Percentiles rank a stretch among this genome's conserved stretches.
phyloP scores from a whole-genome alignment of 306 rosid species.

The Glycyrrhiza uralensis region DNA sequence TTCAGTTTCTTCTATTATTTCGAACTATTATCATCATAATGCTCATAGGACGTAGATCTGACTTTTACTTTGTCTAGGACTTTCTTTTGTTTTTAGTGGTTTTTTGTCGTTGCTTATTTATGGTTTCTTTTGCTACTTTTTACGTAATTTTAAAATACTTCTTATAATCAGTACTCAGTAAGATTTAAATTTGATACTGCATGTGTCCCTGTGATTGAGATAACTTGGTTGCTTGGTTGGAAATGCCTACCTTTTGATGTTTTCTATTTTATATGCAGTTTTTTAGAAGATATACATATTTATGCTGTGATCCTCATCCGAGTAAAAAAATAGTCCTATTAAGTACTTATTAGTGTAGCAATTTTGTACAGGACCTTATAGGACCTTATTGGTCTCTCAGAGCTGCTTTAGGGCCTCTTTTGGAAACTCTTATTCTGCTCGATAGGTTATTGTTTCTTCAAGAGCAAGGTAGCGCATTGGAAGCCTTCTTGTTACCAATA shows the following conservation, averaged over 20 bases:
- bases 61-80: background rate
- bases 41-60: background rate
- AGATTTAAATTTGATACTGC: constrained; percentile 20
- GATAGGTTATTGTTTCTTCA: constrained; percentile 88
- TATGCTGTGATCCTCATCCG: constrained; percentile 1
- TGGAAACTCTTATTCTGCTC: constrained; percentile 84
- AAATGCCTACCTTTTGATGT: constrained; percentile 8
- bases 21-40: background rate
- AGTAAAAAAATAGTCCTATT: background rate
- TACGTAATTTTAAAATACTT: background rate
- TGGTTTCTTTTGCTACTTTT: background rate
- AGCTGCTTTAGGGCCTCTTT: constrained; percentile 85
- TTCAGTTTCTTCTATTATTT: constrained; percentile 19
- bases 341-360: constrained; percentile 18
- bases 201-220: background rate
- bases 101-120: background rate
- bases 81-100: background rate
- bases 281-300: background rate
- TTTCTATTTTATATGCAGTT: background rate
- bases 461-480: constrained; percentile 67
- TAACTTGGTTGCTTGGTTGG: background rate
- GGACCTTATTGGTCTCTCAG: constrained; percentile 97
- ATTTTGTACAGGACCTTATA: constrained; percentile 59
- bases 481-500: constrained; percentile 62
- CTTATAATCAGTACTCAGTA: background rate